Evolutionary conservation across 129 eudicot genomes (phyloP).

Genomic region (Kitagawia praeruptora): DNA sequence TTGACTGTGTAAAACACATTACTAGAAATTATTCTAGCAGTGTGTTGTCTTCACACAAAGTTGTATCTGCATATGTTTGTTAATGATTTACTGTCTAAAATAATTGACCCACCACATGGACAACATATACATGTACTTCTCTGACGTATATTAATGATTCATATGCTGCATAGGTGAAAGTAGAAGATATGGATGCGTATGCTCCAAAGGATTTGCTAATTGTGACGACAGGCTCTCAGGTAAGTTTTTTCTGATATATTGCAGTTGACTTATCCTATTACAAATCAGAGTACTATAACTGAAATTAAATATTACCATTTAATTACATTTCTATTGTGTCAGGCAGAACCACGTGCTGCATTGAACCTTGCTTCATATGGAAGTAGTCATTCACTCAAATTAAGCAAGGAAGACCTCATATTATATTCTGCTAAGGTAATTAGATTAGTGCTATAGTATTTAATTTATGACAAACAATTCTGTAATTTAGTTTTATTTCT

Average conservation of each 20-base stretch:
- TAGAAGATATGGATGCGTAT: slow-evolving; percentile 92
- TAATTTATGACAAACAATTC: neutral
- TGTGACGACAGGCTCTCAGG: slow-evolving; percentile 96
- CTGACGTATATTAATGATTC: neutral
- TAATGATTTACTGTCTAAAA: neutral
- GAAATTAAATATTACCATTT: slow-evolving; percentile 12
- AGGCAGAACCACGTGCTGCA: slow-evolving; percentile 99
- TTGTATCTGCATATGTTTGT: neutral
- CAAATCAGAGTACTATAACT: neutral
- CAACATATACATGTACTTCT: slow-evolving; percentile 3
- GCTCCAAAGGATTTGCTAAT: slow-evolving; percentile 92
- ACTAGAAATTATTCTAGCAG: neutral
- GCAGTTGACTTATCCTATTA: neutral
- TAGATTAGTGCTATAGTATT: neutral
- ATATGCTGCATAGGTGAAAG: slow-evolving; percentile 56
- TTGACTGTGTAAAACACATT: neutral
- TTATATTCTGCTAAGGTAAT: slow-evolving; percentile 97
- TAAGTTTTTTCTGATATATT: slow-evolving; percentile 30
- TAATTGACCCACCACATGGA: neutral
- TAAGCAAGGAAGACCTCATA: slow-evolving; percentile 83
- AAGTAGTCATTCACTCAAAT: slow-evolving; percentile 91
- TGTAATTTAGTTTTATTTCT: neutral
- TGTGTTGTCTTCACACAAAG: neutral
- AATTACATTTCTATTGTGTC: slow-evolving; percentile 41
- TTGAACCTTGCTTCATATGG: slow-evolving; percentile 95